Evolutionary conservation across 1,284 basidiomycete genomes (phyloP).

Genomic region (Takashimella tepidaria): DNA sequence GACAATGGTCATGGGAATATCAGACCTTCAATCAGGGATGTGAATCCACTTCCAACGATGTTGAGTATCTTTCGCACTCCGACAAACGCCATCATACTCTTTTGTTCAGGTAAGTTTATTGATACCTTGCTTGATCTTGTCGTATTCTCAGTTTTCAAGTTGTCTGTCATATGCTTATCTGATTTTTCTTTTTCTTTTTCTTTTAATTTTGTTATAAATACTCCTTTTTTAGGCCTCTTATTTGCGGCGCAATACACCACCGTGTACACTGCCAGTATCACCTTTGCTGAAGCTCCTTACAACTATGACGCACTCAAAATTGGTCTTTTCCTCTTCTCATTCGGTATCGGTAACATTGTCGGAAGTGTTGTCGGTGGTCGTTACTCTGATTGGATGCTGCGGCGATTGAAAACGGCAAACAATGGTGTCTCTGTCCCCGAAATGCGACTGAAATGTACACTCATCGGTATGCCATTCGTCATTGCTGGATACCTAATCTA

Average conservation of each 20-base stretch:
- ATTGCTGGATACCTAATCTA: slow-evolving; percentile 59
- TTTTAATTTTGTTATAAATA: neutral
- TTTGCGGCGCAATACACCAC: slow-evolving; percentile 66
- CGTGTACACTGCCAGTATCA: slow-evolving; percentile 65
- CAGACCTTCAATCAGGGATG: slow-evolving; percentile 60
- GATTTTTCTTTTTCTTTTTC: neutral
- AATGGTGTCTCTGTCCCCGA: slow-evolving; percentile 63
- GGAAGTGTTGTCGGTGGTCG: slow-evolving; percentile 72
- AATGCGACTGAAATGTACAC: slow-evolving; percentile 67
- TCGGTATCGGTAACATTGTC: slow-evolving; percentile 62
- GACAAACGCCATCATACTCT: slow-evolving; percentile 64
- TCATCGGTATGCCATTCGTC: slow-evolving; percentile 46
- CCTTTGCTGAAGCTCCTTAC: slow-evolving; percentile 55
- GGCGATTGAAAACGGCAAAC: slow-evolving; percentile 56
- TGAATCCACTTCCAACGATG: slow-evolving; percentile 66
- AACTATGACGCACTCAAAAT: slow-evolving; percentile 64
- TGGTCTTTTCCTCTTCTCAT: slow-evolving; percentile 69
- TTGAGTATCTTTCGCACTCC: slow-evolving; percentile 55
- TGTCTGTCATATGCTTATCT: no score
- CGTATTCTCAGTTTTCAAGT: no score
- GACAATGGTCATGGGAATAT: slow-evolving; percentile 46
- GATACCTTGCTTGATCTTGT: slow-evolving; percentile 1
- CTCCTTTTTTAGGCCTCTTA: slow-evolving; percentile 52
- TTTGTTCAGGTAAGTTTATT: slow-evolving; percentile 59
- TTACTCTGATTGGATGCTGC: slow-evolving; percentile 65